phyloP scores from a whole-genome alignment of 2,329 filamentous ascomycete genomes.

The Alternaria viburni region DNA sequence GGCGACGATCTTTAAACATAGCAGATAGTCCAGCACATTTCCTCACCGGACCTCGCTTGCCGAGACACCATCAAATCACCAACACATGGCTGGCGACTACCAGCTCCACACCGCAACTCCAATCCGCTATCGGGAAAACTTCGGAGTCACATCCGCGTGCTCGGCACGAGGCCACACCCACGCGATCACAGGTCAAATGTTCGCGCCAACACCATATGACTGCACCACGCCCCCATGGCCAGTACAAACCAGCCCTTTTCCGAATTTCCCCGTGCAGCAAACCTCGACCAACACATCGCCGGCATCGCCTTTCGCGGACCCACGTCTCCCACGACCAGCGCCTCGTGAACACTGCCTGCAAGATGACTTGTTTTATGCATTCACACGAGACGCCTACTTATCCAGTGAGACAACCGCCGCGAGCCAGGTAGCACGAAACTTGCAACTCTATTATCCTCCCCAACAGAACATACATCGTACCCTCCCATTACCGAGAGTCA shows the following conservation, averaged over 20 bases:
- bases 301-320: conserved; percentile 6
- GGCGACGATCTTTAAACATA: not conserved
- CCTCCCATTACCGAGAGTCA: not conserved
- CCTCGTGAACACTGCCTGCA: conserved; percentile 18
- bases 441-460: not conserved
- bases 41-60: not conserved
- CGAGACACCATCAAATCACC: not conserved
- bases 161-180: not conserved
- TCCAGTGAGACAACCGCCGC: conserved; percentile 2
- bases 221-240: conserved; percentile 1
- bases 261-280: conserved; percentile 1
- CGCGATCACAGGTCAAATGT: not conserved
- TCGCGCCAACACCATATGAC: conserved; percentile 9
- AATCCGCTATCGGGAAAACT: not conserved
- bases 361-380: conserved; percentile 15
- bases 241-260: conserved; percentile 1
- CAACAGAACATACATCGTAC: not conserved
- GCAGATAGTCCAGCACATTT: not conserved
- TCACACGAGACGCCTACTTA: conserved; percentile 15
- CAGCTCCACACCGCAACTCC: not conserved
- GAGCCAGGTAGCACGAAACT: conserved; percentile 1
- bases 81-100: conserved; percentile 1
- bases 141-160: not conserved
- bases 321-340: conserved; percentile 10
- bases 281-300: conserved; percentile 6